Conservation (phyloP, 257 asterid genomes). For the Capsicum pubescens region DNA sequence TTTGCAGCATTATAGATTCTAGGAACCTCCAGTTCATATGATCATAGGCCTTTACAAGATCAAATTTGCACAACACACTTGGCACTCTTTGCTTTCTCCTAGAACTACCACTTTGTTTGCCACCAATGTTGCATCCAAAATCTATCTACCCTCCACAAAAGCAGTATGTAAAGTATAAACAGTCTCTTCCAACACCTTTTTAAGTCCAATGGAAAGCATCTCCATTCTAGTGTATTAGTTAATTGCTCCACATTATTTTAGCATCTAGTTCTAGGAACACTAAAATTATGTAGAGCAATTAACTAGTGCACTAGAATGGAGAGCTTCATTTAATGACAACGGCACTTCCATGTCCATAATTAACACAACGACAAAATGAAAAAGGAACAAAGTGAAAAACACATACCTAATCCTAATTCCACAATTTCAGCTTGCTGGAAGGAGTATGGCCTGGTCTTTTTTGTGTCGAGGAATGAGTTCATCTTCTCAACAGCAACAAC, state of each 20-base stretch:
- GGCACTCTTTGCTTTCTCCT: too few species aligned
- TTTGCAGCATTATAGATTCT: too few species aligned
- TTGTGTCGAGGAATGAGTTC: slow-evolving; percentile 56
- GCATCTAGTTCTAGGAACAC: background rate
- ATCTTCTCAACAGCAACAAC: slow-evolving; percentile 66
- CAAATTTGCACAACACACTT: too few species aligned
- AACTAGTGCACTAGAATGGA: background rate
- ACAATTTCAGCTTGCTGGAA: slow-evolving; percentile 72
- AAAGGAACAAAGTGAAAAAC: slow-evolving; percentile 23
- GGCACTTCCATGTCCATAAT: background rate
- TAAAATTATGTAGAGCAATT: slow-evolving; percentile 2
- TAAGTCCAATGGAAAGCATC: too few species aligned
- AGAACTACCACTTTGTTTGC: too few species aligned
- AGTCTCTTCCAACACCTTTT: too few species aligned
- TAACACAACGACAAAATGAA: slow-evolving; percentile 20
- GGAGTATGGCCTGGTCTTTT: slow-evolving; percentile 43
- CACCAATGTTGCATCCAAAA: too few species aligned
- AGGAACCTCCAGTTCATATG: too few species aligned
- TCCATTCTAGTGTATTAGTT: slow-evolving; percentile 9
- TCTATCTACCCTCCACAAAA: too few species aligned
- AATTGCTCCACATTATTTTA: background rate
- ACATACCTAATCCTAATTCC: slow-evolving; percentile 66
- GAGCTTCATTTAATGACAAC: background rate
- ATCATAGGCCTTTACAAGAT: too few species aligned
- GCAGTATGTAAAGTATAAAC: too few species aligned